Percentiles rank a stretch among this genome's conserved stretches.
Evolutionary conservation across 345 rosid species (phyloP).

Genomic region (Erodium maritimum): DNA sequence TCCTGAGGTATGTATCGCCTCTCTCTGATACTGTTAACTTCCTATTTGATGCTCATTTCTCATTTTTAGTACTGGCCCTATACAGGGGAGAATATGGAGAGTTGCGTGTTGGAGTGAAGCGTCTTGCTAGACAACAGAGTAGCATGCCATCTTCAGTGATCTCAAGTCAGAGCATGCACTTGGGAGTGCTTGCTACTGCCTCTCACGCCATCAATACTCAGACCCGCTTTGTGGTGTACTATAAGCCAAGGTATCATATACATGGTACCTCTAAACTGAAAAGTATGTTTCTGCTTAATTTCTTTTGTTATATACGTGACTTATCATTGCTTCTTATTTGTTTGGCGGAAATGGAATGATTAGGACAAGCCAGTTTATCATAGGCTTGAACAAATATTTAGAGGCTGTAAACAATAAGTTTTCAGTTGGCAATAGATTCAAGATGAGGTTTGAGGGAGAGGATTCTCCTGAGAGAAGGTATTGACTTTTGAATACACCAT

Average conservation of each 20-base stretch:
- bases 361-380: slow-evolving; percentile 90
- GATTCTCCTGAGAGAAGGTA: slow-evolving; percentile 92
- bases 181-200: slow-evolving; percentile 94
- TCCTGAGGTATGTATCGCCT: slow-evolving; percentile 45
- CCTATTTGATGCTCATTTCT: not conserved
- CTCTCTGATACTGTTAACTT: slow-evolving; percentile 2
- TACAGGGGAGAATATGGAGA: slow-evolving; percentile 63
- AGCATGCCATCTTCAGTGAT: slow-evolving; percentile 84
- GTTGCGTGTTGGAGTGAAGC: slow-evolving; percentile 71
- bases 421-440: slow-evolving; percentile 71
- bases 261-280: not conserved
- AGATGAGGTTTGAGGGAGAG: slow-evolving; percentile 88
- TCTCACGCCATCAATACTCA: slow-evolving; percentile 60
- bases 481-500: not conserved
- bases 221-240: slow-evolving; percentile 68
- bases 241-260: slow-evolving; percentile 68
- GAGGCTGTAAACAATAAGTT: slow-evolving; percentile 51
- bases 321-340: slow-evolving; percentile 1
- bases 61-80: not conserved
- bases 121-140: slow-evolving; percentile 52
- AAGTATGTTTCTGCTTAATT: slow-evolving; percentile 5
- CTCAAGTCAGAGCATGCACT: slow-evolving; percentile 90
- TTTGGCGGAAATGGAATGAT: slow-evolving; percentile 7
- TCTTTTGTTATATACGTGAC: slow-evolving; percentile 1
- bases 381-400: slow-evolving; percentile 63